phyloP scores from a whole-genome alignment of 1,284 basidiomycete species.

The Leccinum brunneo-olivaceum region DNA sequence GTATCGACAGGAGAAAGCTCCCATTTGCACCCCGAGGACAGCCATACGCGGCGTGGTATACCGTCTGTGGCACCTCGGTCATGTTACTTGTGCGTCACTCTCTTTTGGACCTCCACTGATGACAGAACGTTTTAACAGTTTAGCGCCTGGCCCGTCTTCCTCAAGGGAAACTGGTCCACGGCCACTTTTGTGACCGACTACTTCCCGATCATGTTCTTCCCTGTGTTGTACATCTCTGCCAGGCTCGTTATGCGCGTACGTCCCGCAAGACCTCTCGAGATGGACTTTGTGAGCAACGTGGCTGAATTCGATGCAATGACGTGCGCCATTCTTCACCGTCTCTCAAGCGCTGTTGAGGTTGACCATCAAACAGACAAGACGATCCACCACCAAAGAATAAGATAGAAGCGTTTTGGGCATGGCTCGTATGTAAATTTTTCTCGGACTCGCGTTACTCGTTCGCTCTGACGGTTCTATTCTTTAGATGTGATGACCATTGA shows the following conservation, averaged over 20 bases:
- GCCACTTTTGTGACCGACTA: slow-evolving; percentile 45
- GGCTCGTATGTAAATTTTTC: background rate
- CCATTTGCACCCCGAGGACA: slow-evolving; percentile 43
- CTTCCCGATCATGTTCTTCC: slow-evolving; percentile 56
- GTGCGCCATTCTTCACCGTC: slow-evolving; percentile 22
- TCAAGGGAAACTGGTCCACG: slow-evolving; percentile 31
- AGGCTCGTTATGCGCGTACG: slow-evolving; percentile 36
- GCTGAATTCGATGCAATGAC: slow-evolving; percentile 47
- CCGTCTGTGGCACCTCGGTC: slow-evolving; percentile 29
- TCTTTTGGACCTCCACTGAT: too few species aligned
- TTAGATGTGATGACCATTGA: too few species aligned
- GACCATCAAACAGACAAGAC: background rate
- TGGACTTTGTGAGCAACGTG: slow-evolving; percentile 53
- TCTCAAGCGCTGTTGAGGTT: background rate
- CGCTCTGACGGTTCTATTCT: too few species aligned
- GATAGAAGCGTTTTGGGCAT: slow-evolving; percentile 7
- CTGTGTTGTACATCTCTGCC: slow-evolving; percentile 45
- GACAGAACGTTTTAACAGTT: too few species aligned
- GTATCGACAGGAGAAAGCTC: slow-evolving; percentile 42
- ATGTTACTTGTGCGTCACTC: slow-evolving; percentile 34
- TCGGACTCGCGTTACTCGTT: too few species aligned
- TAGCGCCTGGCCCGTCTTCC: slow-evolving; percentile 40
- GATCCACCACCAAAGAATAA: slow-evolving; percentile 13
- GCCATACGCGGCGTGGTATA: slow-evolving; percentile 45
- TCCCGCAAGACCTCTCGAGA: slow-evolving; percentile 36